Base-by-base conservation (phyloP, 371 early-diverging fungal species). In the Blakeslea trispora region DNA sequence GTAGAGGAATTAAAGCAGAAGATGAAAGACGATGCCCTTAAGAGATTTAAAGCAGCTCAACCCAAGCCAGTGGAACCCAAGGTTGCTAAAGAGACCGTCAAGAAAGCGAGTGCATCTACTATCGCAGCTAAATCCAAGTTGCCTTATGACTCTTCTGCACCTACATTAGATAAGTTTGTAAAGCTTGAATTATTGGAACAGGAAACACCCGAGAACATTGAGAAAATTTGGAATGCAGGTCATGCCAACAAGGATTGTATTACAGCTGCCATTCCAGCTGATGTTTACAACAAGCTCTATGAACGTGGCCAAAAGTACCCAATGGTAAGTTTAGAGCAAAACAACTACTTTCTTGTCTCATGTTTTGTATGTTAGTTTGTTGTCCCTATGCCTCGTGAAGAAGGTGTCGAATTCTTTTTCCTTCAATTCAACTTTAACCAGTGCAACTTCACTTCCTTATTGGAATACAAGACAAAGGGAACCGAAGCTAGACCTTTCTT, bases 391-490 rank as follows among this genome's bases (percentile, higher is more conserved):
- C 92, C 94, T 21, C 82, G 92, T 9, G 83, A 85, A 40, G 73
- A 82, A 21, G 97, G 96, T 15, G 83, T 91, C 41, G 97, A 97
- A 63, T 90, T 95, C 68, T 93, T 87, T 64, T 71, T 92, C 40
- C 58, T 94, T 67, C 96, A 97, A 67, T 89, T 91, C 69, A 79
- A 83, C 28, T 89, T 83, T 70, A 88, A 92, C 61, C 91, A 91
- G 67, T 81, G 85, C 64, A 84, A 86, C 70, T 93, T 93, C 64
- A 97, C 97, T 0, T 84, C 95, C 0, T 77, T 97, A 34, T 71
- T 92, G 44, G 95, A 95, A 75, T 97, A 92, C 86, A 89, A 97
- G 74, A 83, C 91, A 41, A 87, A 90, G 61, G 81, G 83, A 9
- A 78, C 80, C 31, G 82, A 87, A 59, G 91, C 96, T 6, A 83